Conservation (phyloP, 768 basidiomycete genomes). For the Fomitopsis pulvina region DNA sequence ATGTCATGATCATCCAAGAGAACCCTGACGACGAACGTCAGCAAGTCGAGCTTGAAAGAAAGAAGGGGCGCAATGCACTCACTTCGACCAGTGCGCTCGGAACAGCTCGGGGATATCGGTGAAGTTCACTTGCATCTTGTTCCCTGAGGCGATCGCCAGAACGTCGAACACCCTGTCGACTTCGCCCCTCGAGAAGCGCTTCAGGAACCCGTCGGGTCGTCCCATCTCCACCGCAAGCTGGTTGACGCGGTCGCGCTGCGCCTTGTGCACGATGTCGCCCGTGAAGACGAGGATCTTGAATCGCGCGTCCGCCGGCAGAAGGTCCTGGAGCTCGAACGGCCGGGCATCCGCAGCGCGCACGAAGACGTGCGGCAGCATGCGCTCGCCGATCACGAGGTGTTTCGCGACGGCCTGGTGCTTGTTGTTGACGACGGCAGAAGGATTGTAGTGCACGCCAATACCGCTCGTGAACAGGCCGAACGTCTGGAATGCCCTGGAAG, state of each 20-base stretch:
- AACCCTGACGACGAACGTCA: constrained; percentile 33
- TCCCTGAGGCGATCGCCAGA: constrained; percentile 8
- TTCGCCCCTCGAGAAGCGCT: constrained; percentile 1
- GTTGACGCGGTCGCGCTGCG: constrained; percentile 14
- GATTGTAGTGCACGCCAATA: constrained; percentile 42
- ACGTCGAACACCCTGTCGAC: constrained; percentile 10
- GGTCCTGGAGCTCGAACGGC: constrained; percentile 44
- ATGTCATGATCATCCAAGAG: constrained; percentile 51
- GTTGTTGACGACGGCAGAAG: constrained; percentile 31
- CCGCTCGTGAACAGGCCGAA: constrained; percentile 42
- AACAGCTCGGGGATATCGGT: constrained; percentile 38
- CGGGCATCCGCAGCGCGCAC: constrained; percentile 40
- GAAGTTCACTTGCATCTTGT: constrained; percentile 8
- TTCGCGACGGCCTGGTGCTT: constrained; percentile 31
- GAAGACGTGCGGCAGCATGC: constrained; percentile 41
- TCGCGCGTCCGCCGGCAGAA: constrained; percentile 38
- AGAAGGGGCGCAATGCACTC: constrained; percentile 8
- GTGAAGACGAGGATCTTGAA: constrained; percentile 44
- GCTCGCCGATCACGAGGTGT: constrained; percentile 41
- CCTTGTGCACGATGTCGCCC: constrained; percentile 27
- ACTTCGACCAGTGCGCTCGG: constrained; percentile 58
- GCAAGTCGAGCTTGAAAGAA: neutral
- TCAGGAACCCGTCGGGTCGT: constrained; percentile 15
- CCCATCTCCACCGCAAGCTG: constrained; percentile 16
- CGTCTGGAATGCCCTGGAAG: constrained; percentile 34